Conservation (phyloP, 2,329 filamentous ascomycete species). For the Colletotrichum theobromicola region DNA sequence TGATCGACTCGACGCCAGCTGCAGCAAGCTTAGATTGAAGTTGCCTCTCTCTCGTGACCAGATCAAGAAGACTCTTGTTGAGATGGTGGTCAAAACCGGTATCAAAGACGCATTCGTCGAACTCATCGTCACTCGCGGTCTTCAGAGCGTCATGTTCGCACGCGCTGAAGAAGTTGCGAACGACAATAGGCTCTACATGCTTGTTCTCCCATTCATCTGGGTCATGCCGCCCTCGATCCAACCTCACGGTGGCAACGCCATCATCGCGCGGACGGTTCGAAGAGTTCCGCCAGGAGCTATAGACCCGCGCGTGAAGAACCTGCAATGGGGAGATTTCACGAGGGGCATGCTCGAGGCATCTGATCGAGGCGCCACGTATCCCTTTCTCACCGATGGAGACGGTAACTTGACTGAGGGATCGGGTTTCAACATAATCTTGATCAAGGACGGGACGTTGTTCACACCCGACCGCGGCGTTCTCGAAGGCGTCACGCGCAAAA, state of each 20-base stretch:
- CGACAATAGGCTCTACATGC: constrained; percentile 49
- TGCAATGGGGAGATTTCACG: constrained; percentile 55
- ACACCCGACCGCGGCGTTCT: constrained; percentile 53
- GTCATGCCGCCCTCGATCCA: constrained; percentile 52
- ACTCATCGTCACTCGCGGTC: constrained; percentile 54
- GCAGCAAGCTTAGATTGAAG: constrained; percentile 48
- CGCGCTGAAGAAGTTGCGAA: constrained; percentile 37
- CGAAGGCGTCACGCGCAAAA: constrained; percentile 53
- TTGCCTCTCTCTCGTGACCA: constrained; percentile 45
- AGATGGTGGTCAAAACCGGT: constrained; percentile 50
- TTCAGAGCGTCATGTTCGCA: constrained; percentile 43
- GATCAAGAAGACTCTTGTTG: constrained; percentile 41
- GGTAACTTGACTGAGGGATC: constrained; percentile 54
- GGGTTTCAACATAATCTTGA: constrained; percentile 51
- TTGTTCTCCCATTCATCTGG: constrained; percentile 54
- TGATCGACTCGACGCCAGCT: constrained; percentile 45
- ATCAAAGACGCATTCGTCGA: constrained; percentile 56
- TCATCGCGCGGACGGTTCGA: constrained; percentile 50
- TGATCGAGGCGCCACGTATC: constrained; percentile 51
- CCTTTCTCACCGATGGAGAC: constrained; percentile 56
- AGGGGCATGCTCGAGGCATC: constrained; percentile 49
- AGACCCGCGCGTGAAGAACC: constrained; percentile 57
- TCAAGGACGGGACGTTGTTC: constrained; percentile 49
- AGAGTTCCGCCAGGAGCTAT: constrained; percentile 49
- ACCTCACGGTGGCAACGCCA: constrained; percentile 40